Evolutionary conservation across 805 yeast species (phyloP), one percentile per base, ranked within the genome.

Genomic region (Saturnispora silvae): DNA sequence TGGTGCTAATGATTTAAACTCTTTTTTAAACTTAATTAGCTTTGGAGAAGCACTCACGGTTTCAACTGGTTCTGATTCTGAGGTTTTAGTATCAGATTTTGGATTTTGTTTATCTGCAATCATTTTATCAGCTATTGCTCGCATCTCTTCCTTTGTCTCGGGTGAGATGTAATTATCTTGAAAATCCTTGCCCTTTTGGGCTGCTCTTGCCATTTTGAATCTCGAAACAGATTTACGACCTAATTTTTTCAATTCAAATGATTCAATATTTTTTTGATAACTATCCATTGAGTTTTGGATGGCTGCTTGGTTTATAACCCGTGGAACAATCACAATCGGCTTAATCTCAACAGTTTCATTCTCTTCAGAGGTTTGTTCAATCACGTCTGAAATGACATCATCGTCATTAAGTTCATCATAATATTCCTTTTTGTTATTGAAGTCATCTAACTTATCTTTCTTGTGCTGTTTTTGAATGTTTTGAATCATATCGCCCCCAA

Each of bases 321-420:
- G 18, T 2, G 4, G 5, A 15, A 11, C 8, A 4, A 19, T 14
- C 3, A 10, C 19, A n/a, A n/a, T n/a, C 14, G 34, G 31, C 8
- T 24, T n/a, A 8, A 6, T 25, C 4, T 30, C 25, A 20, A 5
- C 7, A 18, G 1, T 18, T 5, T 18, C 22, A 11, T 18, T 16
- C n/a, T 29, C 28, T 8, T 19, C 20, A 5, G 23, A n/a, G 24
- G 32, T 33, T 19, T 42, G 39, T 34, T 44, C 46, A 19, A 44
- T 31, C 18, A 45, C 31, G 28, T 50, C 57, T 9, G 35, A 28
- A 38, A 48, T 47, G 6, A 45, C 48, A 4, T 33, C 35, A 14
- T 35, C 39, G 5, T 26, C 38, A 3, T 25, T 13, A 28, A 15
- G 18, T 5, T 28, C 16, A 10, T 22, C 10, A 15, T 25, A 8